Percentiles rank a stretch among this genome's conserved stretches.
These are phyloP conservation scores for Candida easanensis DNA, from an alignment of 805 yeast genomes.

Conservation along the genomic window DNA sequence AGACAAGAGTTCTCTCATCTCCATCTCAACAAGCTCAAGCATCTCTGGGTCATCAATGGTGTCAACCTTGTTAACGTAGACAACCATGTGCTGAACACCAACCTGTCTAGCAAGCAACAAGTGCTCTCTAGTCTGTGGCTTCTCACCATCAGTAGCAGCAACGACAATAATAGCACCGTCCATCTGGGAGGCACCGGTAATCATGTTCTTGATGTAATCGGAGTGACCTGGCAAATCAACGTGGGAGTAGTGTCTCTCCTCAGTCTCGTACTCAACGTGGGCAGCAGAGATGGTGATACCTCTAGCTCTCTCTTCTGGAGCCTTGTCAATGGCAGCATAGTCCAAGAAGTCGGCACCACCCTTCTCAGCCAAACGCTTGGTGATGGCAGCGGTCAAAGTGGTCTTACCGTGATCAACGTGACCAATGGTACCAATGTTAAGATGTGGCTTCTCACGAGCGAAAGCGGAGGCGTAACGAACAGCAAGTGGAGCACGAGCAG, in stretches of 20 bases:
- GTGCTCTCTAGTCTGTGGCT: constrained; percentile 99
- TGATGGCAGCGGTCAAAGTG: constrained; percentile 96
- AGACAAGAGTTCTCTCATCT: constrained; percentile 93
- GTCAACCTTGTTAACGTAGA: constrained; percentile 96
- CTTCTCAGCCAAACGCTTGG: constrained; percentile 82
- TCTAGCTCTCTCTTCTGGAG: constrained; percentile 99
- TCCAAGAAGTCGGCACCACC: constrained; percentile 96
- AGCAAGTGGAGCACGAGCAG: constrained; percentile 7
- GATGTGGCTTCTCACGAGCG: constrained; percentile 94
- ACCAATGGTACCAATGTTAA: constrained; percentile 96
- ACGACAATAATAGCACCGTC: constrained; percentile 99
- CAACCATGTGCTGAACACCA: constrained; percentile 97
- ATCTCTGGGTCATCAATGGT: constrained; percentile 98
- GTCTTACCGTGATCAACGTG: constrained; percentile 99
- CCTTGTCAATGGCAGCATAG: constrained; percentile 90
- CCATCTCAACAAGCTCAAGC: constrained; percentile 99
- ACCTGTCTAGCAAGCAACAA: constrained; percentile 97
- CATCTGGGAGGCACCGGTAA: constrained; percentile 99
- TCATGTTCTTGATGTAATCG: constrained; percentile 98
- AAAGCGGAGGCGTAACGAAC: constrained; percentile 62
- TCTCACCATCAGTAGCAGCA: constrained; percentile 98
- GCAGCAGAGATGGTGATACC: constrained; percentile 99
- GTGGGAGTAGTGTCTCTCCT: constrained; percentile 93
- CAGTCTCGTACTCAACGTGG: constrained; percentile 96
- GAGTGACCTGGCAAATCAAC: constrained; percentile 99